Conservation (phyloP, 2,329 filamentous ascomycete genomes). For the Pestalotiopsis fici region DNA sequence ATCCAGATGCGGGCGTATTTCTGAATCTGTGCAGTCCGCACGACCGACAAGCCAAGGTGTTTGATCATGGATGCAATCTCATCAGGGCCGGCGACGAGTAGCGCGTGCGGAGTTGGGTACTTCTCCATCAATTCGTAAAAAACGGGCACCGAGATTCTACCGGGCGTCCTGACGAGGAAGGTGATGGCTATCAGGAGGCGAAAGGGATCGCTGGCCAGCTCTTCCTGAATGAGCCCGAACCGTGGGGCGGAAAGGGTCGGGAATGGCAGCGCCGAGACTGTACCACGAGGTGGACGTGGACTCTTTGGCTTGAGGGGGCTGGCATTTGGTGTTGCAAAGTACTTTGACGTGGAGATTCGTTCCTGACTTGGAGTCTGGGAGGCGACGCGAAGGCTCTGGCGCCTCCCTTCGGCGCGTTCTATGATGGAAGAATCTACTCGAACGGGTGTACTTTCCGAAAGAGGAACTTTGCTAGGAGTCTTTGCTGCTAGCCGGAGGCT, state of each 20-base stretch:
- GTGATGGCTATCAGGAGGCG: constrained; percentile 80
- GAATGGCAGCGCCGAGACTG: constrained; percentile 61
- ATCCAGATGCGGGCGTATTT: constrained; percentile 72
- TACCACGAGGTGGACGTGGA: constrained; percentile 40
- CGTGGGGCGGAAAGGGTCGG: constrained; percentile 61
- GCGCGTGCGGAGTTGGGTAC: constrained; percentile 66
- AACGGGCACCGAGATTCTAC: constrained; percentile 72
- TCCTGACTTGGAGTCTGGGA: constrained; percentile 18
- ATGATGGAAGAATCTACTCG: background rate
- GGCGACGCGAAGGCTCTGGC: constrained; percentile 6
- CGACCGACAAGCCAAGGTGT: constrained; percentile 70
- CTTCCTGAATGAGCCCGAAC: constrained; percentile 86
- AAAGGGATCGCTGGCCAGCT: constrained; percentile 74
- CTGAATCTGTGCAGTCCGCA: constrained; percentile 69
- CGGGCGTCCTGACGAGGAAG: constrained; percentile 81
- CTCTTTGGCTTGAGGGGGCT: constrained; percentile 19
- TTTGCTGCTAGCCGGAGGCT: background rate
- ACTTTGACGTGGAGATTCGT: constrained; percentile 32
- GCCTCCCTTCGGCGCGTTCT: background rate
- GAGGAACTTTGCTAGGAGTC: background rate
- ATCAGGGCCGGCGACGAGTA: constrained; percentile 58
- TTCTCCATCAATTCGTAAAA: constrained; percentile 67
- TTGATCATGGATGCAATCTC: constrained; percentile 65
- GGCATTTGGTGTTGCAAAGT: constrained; percentile 25
- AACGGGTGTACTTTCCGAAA: background rate